phyloP scores from a whole-genome alignment of 2,329 filamentous ascomycete genomes.

The Beauveria bassiana region DNA sequence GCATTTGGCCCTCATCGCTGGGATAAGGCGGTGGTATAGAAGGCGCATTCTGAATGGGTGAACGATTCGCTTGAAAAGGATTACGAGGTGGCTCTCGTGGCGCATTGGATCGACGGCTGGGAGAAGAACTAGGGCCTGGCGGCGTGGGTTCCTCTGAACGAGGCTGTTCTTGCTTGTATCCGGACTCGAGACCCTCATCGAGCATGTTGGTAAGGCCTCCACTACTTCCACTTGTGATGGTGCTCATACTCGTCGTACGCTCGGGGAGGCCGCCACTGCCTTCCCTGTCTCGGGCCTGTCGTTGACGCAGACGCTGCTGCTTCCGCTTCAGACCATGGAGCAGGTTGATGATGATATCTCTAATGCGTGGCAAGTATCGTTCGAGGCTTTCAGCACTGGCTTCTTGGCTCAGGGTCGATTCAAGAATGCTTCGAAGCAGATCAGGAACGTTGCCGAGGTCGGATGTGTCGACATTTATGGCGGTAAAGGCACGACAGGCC shows the following conservation, averaged over 20 bases:
- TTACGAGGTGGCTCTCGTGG: constrained; percentile 43
- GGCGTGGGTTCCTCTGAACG: constrained; percentile 20
- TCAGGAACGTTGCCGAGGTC: constrained; percentile 96
- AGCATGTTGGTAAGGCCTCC: constrained; percentile 48
- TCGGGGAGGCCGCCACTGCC: constrained; percentile 33
- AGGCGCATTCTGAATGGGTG: constrained; percentile 67
- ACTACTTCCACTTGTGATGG: constrained; percentile 48
- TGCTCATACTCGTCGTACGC: constrained; percentile 51
- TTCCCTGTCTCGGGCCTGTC: constrained; percentile 49
- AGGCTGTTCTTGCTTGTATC: constrained; percentile 36
- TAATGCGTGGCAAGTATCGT: constrained; percentile 85
- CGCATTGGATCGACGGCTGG: constrained; percentile 38
- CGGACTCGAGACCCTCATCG: constrained; percentile 51
- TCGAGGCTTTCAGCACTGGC: constrained; percentile 90
- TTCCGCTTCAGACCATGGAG: constrained; percentile 95
- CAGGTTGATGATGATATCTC: constrained; percentile 97
- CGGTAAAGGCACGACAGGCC: constrained; percentile 91
- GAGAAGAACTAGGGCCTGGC: constrained; percentile 31
- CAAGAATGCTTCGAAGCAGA: constrained; percentile 78
- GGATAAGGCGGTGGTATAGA: constrained; percentile 62
- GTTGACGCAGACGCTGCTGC: constrained; percentile 75
- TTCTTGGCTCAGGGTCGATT: constrained; percentile 93
- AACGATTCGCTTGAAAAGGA: constrained; percentile 50
- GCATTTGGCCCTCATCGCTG: constrained; percentile 46
- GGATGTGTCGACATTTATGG: constrained; percentile 90